phyloP scores from a whole-genome alignment of 805 yeast species.

The Citeromyces matritensis region DNA sequence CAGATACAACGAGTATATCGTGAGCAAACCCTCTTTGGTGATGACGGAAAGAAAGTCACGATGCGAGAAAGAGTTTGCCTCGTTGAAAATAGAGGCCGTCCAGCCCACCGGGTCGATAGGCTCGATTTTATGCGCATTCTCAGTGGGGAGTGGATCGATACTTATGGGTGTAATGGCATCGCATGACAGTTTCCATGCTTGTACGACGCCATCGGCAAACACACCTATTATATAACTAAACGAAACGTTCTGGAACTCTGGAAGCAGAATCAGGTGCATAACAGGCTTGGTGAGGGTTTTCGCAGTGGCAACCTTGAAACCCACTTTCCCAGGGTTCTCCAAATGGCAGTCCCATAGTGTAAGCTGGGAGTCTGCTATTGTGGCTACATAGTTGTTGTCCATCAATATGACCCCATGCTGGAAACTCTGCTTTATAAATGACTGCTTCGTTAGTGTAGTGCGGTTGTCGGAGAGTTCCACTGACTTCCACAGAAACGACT shows the following conservation, averaged over 20 bases:
- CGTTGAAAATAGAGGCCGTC: slow-evolving; percentile 16
- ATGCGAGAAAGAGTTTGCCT: slow-evolving; percentile 5
- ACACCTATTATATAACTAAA: too few species aligned
- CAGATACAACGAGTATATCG: slow-evolving; percentile 27
- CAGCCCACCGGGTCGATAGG: slow-evolving; percentile 56
- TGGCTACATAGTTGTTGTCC: slow-evolving; percentile 27
- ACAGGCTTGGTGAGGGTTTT: slow-evolving; percentile 2
- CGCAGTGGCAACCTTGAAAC: background rate
- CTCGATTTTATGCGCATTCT: slow-evolving; percentile 18
- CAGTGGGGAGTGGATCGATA: slow-evolving; percentile 24
- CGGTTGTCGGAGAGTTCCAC: slow-evolving; percentile 10
- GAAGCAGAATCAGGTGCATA: slow-evolving; percentile 21
- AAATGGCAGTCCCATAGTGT: slow-evolving; percentile 49
- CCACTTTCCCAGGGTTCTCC: slow-evolving; percentile 5
- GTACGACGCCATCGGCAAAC: too few species aligned
- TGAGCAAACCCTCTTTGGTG: slow-evolving; percentile 31
- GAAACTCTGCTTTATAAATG: too few species aligned
- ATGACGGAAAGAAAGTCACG: slow-evolving; percentile 44
- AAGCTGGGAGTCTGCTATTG: slow-evolving; percentile 25
- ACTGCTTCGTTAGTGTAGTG: slow-evolving; percentile 25
- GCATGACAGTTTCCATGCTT: too few species aligned
- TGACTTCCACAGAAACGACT: slow-evolving; percentile 47
- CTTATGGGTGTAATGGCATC: too few species aligned
- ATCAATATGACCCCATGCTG: too few species aligned
- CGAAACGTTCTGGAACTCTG: too few species aligned